Percentiles rank a stretch among this genome's conserved stretches.
Conservation (phyloP, 192 early-diverging fungal genomes). For the Oehlia diaphana region DNA sequence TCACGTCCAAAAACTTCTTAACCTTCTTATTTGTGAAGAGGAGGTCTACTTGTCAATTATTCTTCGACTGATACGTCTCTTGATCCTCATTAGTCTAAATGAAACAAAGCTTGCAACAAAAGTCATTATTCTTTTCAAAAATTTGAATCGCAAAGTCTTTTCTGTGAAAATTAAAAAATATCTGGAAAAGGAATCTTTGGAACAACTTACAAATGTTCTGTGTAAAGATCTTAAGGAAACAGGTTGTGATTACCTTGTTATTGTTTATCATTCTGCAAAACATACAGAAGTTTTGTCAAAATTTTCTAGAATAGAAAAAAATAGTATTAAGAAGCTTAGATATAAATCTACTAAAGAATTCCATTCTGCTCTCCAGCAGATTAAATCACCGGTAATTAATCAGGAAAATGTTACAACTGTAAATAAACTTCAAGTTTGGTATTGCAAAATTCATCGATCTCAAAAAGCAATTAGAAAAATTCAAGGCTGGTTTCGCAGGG, state of each 20-base stretch:
- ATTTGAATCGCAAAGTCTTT: not conserved
- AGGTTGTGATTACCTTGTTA: conserved; percentile 12
- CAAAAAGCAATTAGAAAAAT: conserved; percentile 11
- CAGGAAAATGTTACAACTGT: not conserved
- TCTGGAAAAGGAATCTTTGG: not conserved
- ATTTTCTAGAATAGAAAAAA: not conserved
- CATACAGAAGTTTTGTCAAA: not conserved
- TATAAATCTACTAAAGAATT: conserved; percentile 12
- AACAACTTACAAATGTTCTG: not conserved
- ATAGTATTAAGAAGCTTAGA: not conserved
- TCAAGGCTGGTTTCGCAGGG: not conserved
- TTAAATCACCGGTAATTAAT: not conserved
- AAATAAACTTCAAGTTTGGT: not conserved
- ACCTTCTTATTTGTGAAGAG: not conserved
- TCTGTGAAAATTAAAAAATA: conserved; percentile 1
- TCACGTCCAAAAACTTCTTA: conserved; percentile 4
- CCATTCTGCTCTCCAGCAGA: conserved; percentile 1
- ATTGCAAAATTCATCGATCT: not conserved
- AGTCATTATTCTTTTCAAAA: conserved; percentile 12
- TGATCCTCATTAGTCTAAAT: conserved; percentile 10
- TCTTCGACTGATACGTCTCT: conserved; percentile 24
- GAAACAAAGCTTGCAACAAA: not conserved
- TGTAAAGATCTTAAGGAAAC: conserved; percentile 1
- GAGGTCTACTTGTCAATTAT: conserved; percentile 3
- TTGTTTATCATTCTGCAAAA: not conserved